Evolutionary conservation across 192 early-diverging fungal genomes (phyloP).

Genomic region (Endogone sp.): DNA sequence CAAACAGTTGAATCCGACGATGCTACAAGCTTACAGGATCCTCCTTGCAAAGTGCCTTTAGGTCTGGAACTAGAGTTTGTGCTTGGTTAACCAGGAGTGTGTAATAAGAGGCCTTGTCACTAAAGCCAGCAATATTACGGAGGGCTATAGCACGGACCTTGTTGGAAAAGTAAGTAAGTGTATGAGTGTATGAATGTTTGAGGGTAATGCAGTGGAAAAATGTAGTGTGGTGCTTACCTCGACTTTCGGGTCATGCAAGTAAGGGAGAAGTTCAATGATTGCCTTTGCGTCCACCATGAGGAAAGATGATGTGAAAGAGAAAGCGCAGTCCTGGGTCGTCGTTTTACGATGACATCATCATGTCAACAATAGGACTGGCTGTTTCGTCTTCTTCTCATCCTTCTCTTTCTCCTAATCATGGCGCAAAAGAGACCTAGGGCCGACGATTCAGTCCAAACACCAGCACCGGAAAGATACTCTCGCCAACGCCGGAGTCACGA

Average conservation of each 20-base stretch:
- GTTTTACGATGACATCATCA: neutral
- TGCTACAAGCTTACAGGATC: slow-evolving; percentile 54
- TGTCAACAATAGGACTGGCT: no score
- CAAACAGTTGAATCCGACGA: neutral
- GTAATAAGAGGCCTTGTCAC: slow-evolving; percentile 52
- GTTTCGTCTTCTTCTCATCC: no score
- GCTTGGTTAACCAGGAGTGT: slow-evolving; percentile 55
- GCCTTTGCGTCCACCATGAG: neutral
- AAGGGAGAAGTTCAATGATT: slow-evolving; percentile 57
- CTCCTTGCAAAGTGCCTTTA: slow-evolving; percentile 67
- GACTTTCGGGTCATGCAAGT: slow-evolving; percentile 65
- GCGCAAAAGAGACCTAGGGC: neutral
- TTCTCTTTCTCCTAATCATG: neutral
- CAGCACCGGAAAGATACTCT: neutral
- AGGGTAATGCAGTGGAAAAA: no score
- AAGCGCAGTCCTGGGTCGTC: neutral
- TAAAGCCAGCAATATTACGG: slow-evolving; percentile 72
- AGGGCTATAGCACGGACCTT: slow-evolving; percentile 79
- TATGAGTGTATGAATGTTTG: neutral
- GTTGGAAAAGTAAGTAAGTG: neutral
- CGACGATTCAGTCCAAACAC: neutral
- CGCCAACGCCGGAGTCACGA: neutral
- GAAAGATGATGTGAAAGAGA: neutral
- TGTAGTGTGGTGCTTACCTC: slow-evolving; percentile 54
- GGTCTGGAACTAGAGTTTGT: slow-evolving; percentile 56